phyloP scores from a whole-genome alignment of 2,329 filamentous ascomycete species.

The Waltergamsia citrina region DNA sequence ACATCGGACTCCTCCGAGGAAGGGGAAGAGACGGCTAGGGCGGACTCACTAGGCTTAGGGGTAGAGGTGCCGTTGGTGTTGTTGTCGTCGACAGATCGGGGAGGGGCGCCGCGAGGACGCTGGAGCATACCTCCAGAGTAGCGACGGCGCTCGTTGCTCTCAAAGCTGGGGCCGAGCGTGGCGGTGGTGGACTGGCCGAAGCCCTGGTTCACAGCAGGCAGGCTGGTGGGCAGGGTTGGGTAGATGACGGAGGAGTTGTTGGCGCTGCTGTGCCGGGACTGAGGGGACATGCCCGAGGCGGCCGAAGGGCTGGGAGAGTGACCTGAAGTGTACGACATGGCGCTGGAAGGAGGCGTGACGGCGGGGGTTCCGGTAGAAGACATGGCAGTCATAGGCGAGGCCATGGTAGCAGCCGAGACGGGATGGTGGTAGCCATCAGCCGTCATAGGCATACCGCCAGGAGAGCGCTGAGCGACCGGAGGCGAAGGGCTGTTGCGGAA shows the following conservation, averaged over 20 bases:
- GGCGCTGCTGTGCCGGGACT: slow-evolving; percentile 50
- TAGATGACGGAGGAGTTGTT: slow-evolving; percentile 57
- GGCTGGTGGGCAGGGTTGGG: slow-evolving; percentile 49
- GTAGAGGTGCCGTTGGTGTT: slow-evolving; percentile 29
- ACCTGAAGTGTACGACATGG: slow-evolving; percentile 67
- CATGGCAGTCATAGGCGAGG: slow-evolving; percentile 49
- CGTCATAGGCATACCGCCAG: slow-evolving; percentile 17
- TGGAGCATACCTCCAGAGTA: slow-evolving; percentile 61
- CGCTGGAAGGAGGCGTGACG: slow-evolving; percentile 66
- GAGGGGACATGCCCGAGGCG: slow-evolving; percentile 58
- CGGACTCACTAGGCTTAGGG: slow-evolving; percentile 32
- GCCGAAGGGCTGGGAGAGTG: slow-evolving; percentile 68
- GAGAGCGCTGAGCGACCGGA: slow-evolving; percentile 28
- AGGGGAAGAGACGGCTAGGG: slow-evolving; percentile 40
- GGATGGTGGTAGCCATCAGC: slow-evolving; percentile 25
- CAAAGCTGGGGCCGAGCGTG: slow-evolving; percentile 60
- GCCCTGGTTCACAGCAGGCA: slow-evolving; percentile 57
- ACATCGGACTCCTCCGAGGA: slow-evolving; percentile 43
- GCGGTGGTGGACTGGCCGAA: slow-evolving; percentile 62
- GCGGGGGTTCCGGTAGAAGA: slow-evolving; percentile 63
- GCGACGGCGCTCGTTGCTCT: slow-evolving; percentile 52
- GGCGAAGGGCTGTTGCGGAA: slow-evolving; percentile 50
- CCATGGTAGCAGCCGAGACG: slow-evolving; percentile 45
- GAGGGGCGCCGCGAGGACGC: slow-evolving; percentile 37
- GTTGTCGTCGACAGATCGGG: slow-evolving; percentile 16